Base-by-base conservation (phyloP, 2,329 filamentous ascomycete genomes). In the Colletotrichum abscissum region DNA sequence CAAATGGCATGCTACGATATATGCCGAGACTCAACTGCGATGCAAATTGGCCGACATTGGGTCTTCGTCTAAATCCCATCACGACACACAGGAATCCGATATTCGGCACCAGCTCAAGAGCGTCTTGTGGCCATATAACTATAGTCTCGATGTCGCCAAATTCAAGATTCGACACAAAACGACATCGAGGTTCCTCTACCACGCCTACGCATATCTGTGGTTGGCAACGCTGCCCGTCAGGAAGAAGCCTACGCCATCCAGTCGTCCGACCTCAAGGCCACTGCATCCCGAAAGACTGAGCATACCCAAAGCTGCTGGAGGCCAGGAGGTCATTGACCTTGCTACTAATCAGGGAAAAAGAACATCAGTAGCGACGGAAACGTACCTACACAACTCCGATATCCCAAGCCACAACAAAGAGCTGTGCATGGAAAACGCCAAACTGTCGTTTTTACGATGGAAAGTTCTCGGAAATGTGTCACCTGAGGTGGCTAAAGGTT, bases 361-460 rank as follows among this genome's bases (percentile, higher is more conserved):
- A 14, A 2, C 35, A 3, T 3, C 12, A 9, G 55, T 7, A 16
- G 19, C 19, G n/a, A 52, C 1, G 35, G 26, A 8, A 30, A 54
- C 26, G 12, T 11, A 6, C 2, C 30, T 12, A 12, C 49, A 24
- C 26, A 28, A 4, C 14, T 2, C 12, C 2, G 1, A 2, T 4
- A 14, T 9, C 3, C 38, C 24, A 1, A 59, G 26, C 24, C 68
- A 70, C n/a, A 12, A 54, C 26, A 66, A 26, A 14, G 68, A 70
- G 38, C 2, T 55, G 42, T 70, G 63, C 6, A 35, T 70, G 30
- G 24, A 22, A 22, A 67, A 70, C 14, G 68, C 68, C 2, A 30
- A 19, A 7, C 28, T 55, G 22, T 55, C 68, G 14, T 70, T 70
- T 22, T 35, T 49, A 9, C 63, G 55, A 12, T 73, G 71, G 71